phyloP scores from a whole-genome alignment of 2,329 filamentous ascomycete genomes.

The Aurifilum marmelostoma region DNA sequence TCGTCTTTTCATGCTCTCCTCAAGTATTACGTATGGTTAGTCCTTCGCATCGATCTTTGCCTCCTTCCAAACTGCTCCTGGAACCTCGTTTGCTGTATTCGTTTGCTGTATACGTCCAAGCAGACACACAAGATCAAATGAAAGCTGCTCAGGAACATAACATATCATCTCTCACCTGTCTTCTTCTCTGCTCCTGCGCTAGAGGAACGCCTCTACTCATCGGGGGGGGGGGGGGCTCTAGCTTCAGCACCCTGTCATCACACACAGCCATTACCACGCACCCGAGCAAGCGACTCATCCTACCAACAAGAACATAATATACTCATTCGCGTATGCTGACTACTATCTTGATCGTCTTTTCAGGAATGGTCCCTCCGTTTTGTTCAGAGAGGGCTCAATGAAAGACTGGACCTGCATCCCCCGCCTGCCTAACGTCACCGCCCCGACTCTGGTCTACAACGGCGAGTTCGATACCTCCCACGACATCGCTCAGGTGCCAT shows the following conservation, averaged over 20 bases:
- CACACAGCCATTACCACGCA: too few species aligned
- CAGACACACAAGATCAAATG: background rate
- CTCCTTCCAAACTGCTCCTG: background rate
- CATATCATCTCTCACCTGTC: too few species aligned
- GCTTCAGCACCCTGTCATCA: too few species aligned
- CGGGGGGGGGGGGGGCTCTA: too few species aligned
- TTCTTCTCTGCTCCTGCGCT: too few species aligned
- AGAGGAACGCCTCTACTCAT: too few species aligned
- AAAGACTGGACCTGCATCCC: constrained; percentile 31
- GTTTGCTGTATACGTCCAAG: background rate
- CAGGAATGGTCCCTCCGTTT: background rate
- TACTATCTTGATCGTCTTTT: background rate
- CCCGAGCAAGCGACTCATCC: background rate
- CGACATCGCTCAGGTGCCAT: constrained; percentile 27
- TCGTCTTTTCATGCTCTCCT: background rate
- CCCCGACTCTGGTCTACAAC: constrained; percentile 34
- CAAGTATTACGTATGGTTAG: background rate
- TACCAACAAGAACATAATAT: background rate
- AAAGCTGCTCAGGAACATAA: too few species aligned
- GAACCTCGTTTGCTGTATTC: background rate
- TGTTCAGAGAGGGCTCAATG: background rate
- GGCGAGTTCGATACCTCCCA: constrained; percentile 36
- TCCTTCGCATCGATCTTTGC: background rate
- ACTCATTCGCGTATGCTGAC: background rate
- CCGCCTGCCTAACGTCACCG: constrained; percentile 32